phyloP scores from a whole-genome alignment of 2,329 filamentous ascomycete genomes.

The Epichloe hybrida region DNA sequence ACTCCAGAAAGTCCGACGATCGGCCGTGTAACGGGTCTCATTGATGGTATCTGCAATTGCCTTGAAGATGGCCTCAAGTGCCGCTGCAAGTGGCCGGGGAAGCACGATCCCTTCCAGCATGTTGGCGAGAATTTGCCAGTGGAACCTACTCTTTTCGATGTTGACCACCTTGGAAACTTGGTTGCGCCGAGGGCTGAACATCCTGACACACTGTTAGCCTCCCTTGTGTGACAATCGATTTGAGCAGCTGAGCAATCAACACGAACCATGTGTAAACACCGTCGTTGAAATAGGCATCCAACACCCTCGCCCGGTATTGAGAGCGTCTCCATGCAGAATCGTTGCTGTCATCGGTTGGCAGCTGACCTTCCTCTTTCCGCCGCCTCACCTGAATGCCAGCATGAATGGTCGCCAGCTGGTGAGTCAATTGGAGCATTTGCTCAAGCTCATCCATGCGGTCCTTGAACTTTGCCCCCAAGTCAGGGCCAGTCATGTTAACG shows the following conservation, averaged over 20 bases:
- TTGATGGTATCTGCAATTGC: neutral
- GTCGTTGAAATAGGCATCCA: neutral
- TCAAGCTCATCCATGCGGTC: neutral
- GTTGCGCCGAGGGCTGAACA: neutral
- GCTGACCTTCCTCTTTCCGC: neutral
- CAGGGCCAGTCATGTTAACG: neutral
- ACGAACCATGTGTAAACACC: neutral
- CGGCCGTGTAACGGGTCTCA: neutral
- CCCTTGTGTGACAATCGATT: neutral
- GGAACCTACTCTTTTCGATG: neutral
- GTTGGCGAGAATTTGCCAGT: neutral
- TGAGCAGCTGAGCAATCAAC: neutral
- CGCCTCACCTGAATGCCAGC: neutral
- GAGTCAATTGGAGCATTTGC: neutral
- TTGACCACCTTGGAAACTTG: neutral
- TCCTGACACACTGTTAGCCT: neutral
- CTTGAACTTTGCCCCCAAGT: neutral
- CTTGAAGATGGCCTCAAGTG: neutral
- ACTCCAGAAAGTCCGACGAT: neutral
- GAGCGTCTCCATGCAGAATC: neutral
- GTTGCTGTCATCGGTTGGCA: neutral
- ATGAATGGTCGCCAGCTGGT: neutral
- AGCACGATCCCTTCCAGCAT: neutral
- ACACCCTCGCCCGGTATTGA: neutral
- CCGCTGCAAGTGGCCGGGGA: neutral